Evolutionary conservation across 2,329 filamentous ascomycete species (phyloP).

Genomic region (Cladophialophora bantiana): DNA sequence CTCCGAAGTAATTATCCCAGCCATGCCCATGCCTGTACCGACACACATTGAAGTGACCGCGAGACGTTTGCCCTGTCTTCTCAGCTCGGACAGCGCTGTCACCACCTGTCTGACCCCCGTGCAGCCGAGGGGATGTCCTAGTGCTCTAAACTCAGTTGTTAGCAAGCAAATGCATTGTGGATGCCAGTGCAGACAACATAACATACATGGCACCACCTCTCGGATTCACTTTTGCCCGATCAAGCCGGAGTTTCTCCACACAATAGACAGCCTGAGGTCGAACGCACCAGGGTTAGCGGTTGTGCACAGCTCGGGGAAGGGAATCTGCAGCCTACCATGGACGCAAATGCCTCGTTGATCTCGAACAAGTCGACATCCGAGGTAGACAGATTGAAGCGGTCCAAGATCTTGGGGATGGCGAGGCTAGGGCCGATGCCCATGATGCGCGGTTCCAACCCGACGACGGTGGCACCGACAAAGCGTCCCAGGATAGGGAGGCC

Average conservation of each 20-base stretch:
- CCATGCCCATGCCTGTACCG: conserved; percentile 79
- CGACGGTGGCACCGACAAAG: conserved; percentile 83
- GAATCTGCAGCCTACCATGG: too few relatives aligned
- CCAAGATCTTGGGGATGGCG: conserved; percentile 89
- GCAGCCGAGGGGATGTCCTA: conserved; percentile 89
- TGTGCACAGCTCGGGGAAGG: too few relatives aligned
- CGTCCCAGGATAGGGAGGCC: conserved; percentile 91
- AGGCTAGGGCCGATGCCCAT: conserved; percentile 97
- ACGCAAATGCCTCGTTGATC: too few relatives aligned
- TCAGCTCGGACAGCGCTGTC: conserved; percentile 88
- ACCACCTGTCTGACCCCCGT: conserved; percentile 93
- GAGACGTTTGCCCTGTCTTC: conserved; percentile 80
- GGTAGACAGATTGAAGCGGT: conserved; percentile 82
- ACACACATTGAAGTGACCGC: conserved; percentile 96
- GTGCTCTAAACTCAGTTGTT: too few relatives aligned
- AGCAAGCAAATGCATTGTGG: too few relatives aligned
- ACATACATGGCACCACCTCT: conserved; percentile 96
- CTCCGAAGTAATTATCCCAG: too few relatives aligned
- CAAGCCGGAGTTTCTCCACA: conserved; percentile 82
- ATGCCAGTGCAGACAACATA: too few relatives aligned
- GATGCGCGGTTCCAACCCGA: conserved; percentile 87
- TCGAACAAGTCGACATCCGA: conserved; percentile 96
- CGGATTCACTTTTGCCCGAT: conserved; percentile 88
- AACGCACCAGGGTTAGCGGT: too few relatives aligned
- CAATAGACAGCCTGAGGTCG: conserved; percentile 96